Percentiles rank a stretch among this genome's conserved stretches.
Evolutionary conservation across 73 alveolate genomes (phyloP).

Genomic region (Paramecium biaurelia): DNA sequence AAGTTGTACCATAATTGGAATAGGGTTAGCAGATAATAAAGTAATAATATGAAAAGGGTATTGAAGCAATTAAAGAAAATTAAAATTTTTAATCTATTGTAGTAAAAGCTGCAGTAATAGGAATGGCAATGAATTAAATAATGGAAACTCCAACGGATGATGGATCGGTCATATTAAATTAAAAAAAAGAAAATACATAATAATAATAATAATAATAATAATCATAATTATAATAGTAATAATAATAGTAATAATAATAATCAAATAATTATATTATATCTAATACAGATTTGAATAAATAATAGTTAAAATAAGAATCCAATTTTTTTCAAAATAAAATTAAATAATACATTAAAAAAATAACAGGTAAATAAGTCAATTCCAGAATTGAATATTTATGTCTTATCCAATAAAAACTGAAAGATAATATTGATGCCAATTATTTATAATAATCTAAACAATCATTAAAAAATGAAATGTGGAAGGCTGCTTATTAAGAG

Average conservation of each 20-base stretch:
- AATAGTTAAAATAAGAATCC: background rate
- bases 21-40: background rate
- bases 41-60: background rate
- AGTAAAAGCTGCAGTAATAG: background rate
- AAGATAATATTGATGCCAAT: background rate
- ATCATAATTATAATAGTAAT: background rate
- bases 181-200: background rate
- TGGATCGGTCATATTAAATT: background rate
- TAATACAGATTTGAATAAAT: background rate
- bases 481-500: slow-evolving; percentile 25
- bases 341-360: background rate
- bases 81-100: background rate
- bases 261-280: background rate
- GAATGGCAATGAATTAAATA: background rate
- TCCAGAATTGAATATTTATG: slow-evolving; percentile 38
- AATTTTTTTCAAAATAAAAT: background rate
- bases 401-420: background rate
- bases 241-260: background rate
- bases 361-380: slow-evolving; percentile 11
- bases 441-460: background rate
- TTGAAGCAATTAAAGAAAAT: background rate
- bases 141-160: background rate
- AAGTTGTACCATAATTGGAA: background rate
- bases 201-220: background rate
- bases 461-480: background rate